phyloP scores from a whole-genome alignment of 495 filamentous ascomycete genomes.

The Cairneyella variabilis region DNA sequence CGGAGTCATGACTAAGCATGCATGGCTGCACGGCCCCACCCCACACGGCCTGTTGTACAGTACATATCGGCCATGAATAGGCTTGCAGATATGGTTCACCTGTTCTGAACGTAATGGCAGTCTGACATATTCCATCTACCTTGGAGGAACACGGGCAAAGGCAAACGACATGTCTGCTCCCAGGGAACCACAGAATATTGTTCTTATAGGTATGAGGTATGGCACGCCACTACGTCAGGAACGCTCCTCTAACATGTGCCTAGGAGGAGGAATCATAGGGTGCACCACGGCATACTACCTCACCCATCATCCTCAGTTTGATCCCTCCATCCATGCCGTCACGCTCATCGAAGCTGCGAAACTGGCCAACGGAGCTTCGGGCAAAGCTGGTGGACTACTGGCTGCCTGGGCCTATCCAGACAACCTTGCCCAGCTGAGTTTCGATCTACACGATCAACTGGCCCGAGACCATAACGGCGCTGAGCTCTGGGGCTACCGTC shows the following conservation, averaged over 20 bases:
- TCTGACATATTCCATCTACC: not conserved
- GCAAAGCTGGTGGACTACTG: slow-evolving; percentile 91
- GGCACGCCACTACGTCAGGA: not conserved
- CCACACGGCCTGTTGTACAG: not conserved
- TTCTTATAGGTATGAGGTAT: slow-evolving; percentile 58
- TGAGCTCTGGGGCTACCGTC: slow-evolving; percentile 83
- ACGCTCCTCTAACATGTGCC: not conserved
- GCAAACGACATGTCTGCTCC: not conserved
- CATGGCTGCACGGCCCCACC: not conserved
- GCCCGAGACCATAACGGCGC: slow-evolving; percentile 76
- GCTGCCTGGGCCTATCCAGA: slow-evolving; percentile 88
- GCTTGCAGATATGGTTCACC: too few relatives aligned
- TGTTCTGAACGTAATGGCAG: too few relatives aligned
- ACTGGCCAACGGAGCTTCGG: slow-evolving; percentile 88
- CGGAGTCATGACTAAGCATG: slow-evolving; percentile 4
- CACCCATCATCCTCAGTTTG: slow-evolving; percentile 79
- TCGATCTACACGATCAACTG: slow-evolving; percentile 73
- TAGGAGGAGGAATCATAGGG: slow-evolving; percentile 92
- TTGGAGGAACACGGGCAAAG: slow-evolving; percentile 2
- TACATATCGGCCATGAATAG: too few relatives aligned
- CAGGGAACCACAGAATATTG: slow-evolving; percentile 47
- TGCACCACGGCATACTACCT: slow-evolving; percentile 91
- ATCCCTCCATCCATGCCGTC: slow-evolving; percentile 68
- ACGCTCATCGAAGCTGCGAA: slow-evolving; percentile 84
- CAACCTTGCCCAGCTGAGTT: slow-evolving; percentile 81